Base-by-base conservation (phyloP, 805 yeast species). In the Kodamaea lidongshanica region DNA sequence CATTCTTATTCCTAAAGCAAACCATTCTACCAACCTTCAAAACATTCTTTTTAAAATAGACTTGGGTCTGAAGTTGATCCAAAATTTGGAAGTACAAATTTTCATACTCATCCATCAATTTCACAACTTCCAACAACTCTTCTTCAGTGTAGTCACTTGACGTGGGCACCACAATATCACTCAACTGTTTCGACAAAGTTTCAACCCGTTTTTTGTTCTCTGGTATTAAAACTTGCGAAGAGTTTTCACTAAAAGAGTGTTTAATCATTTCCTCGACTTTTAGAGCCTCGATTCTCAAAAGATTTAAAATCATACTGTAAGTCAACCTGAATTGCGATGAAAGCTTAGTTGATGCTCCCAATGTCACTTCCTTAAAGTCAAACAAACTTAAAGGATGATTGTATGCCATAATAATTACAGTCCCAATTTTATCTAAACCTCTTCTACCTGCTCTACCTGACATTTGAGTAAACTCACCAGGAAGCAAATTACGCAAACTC, bases 401-500 rank as follows among this genome's bases (percentile, higher is more conserved):
- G 46, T 79, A 83, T 3, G 94, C 69, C 94, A 92, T 86, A 5
- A 88, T 76, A 39, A 92, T 86, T 8, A 92, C 98, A 0, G 96
- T 89, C 50, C 98, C 98, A 0, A 83, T 85, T 12, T 77, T 62
- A 62, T 92, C 98, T 41, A 92, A 61, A 19, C 98, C 98, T 65
- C 98, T 77, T 61, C 98, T 77, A 37, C 98, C 98, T 0, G 98
- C 98, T 56, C 98, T 74, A 25, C 98, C 98, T 0, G 96, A 88
- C 98, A 92, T 92, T 58, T 89, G 98, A 0, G 97, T 92, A 52
- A 89, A 92, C 54, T 92, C 98, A 32, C 98, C 98, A 0, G 98
- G 96, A 7, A 80, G 68, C 37, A 92, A 65, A 48, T 80, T 74
- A 56, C 98, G 71, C 56, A 85, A 77, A 0, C 73, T 72, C 17